Conservation (phyloP, 2,329 filamentous ascomycete genomes). For the Alternaria brassicae region DNA sequence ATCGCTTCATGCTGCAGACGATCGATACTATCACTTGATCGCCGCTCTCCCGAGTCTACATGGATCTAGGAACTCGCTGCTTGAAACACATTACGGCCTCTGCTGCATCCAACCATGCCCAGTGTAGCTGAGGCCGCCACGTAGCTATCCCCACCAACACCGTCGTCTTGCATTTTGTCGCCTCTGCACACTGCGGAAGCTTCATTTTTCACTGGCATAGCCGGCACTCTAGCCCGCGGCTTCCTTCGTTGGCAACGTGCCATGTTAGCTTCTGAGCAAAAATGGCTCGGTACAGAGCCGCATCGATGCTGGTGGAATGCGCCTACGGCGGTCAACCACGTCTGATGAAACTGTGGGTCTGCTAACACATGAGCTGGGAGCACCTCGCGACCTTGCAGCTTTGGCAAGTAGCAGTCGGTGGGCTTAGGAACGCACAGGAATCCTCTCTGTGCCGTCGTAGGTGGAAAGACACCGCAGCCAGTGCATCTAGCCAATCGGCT, state of each 20-base stretch:
- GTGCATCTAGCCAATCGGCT: slow-evolving; percentile 11
- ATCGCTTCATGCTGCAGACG: background rate
- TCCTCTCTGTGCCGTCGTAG: slow-evolving; percentile 3
- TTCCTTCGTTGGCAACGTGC: slow-evolving; percentile 14
- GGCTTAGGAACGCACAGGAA: slow-evolving; percentile 10
- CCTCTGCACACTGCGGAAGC: slow-evolving; percentile 6
- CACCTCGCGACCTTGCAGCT: slow-evolving; percentile 7
- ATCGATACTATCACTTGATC: slow-evolving; percentile 3
- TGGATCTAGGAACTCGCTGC: slow-evolving; percentile 5
- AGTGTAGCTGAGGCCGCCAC: slow-evolving; percentile 15
- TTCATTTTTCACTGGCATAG: slow-evolving; percentile 9
- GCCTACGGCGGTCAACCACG: slow-evolving; percentile 18
- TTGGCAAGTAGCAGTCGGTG: background rate
- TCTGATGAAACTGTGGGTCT: slow-evolving; percentile 15
- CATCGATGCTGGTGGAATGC: slow-evolving; percentile 7
- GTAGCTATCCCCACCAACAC: slow-evolving; percentile 17
- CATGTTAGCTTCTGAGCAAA: slow-evolving; percentile 5
- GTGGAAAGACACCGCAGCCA: slow-evolving; percentile 10
- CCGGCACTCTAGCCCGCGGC: slow-evolving; percentile 5
- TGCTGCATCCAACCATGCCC: slow-evolving; percentile 13
- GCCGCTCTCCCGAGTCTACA: slow-evolving; percentile 7
- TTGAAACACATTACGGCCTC: slow-evolving; percentile 6
- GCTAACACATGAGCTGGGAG: slow-evolving; percentile 15
- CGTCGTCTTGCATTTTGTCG: slow-evolving; percentile 3
- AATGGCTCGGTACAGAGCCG: slow-evolving; percentile 8